These are phyloP conservation scores for Diaporthe nobilis DNA, from an alignment of 2,329 filamentous ascomycete genomes.

Conservation along the genomic window DNA sequence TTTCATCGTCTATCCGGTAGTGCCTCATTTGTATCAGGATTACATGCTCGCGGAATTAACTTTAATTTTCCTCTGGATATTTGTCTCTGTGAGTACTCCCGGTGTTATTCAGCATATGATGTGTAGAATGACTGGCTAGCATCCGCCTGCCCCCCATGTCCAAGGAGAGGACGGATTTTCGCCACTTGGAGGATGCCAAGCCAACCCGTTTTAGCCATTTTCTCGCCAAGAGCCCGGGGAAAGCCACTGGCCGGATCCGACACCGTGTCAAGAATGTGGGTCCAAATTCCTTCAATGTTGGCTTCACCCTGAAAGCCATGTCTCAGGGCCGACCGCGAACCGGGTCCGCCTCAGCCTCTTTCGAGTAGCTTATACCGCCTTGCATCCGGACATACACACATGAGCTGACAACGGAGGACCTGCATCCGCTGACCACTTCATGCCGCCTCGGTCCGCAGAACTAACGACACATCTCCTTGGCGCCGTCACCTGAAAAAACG, in stretches of 20 bases:
- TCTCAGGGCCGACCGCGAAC: neutral
- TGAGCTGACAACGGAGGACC: slow-evolving; percentile 17
- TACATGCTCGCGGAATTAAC: neutral
- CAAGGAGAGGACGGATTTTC: neutral
- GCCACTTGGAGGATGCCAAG: slow-evolving; percentile 9
- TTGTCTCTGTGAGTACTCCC: neutral
- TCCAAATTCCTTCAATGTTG: slow-evolving; percentile 9
- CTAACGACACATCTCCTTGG: slow-evolving; percentile 19
- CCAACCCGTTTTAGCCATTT: neutral
- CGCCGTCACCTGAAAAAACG: slow-evolving; percentile 23
- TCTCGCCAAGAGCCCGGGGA: slow-evolving; percentile 18
- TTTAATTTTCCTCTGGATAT: neutral
- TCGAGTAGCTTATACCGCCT: slow-evolving; percentile 4
- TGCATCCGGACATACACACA: neutral
- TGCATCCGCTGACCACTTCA: slow-evolving; percentile 31
- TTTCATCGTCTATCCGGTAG: neutral
- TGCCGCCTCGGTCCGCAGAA: slow-evolving; percentile 25
- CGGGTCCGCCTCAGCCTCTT: slow-evolving; percentile 10
- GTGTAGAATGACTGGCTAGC: neutral
- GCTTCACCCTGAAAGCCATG: neutral
- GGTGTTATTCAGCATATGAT: neutral
- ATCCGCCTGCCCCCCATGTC: neutral
- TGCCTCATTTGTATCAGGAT: neutral
- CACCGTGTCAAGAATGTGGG: slow-evolving; percentile 35
- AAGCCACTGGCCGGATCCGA: slow-evolving; percentile 6